These are phyloP conservation scores for Mycena indigotica DNA, from an alignment of 768 basidiomycete species.

Conservation along the genomic window DNA sequence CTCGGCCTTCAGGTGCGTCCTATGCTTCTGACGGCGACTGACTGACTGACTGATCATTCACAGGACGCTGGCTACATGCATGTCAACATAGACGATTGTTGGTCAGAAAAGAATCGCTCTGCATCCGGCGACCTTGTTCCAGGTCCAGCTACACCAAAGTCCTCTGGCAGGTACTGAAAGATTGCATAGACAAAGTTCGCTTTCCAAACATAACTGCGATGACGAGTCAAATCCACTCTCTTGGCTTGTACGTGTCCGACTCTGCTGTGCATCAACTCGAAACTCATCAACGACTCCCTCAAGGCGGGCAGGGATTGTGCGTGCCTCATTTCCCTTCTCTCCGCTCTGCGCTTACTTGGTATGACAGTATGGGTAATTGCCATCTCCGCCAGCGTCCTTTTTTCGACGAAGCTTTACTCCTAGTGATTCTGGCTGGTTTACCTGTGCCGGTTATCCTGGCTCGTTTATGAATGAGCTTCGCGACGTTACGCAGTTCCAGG, in stretches of 20 bases:
- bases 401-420: conserved; percentile 26
- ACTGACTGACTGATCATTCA: not conserved
- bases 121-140: conserved; percentile 54
- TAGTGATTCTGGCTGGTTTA: conserved; percentile 67
- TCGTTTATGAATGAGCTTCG: conserved; percentile 62
- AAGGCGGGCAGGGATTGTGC: too few relatives aligned
- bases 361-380: too few relatives aligned
- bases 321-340: too few relatives aligned
- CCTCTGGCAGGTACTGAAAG: not conserved
- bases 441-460: conserved; percentile 68
- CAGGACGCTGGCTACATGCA: conserved; percentile 62
- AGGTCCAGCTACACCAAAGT: conserved; percentile 34
- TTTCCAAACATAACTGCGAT: conserved; percentile 59
- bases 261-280: not conserved
- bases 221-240: conserved; percentile 55
- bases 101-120: conserved; percentile 56
- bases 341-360: too few relatives aligned
- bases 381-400: too few relatives aligned
- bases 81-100: conserved; percentile 70
- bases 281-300: too few relatives aligned
- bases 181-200: conserved; percentile 44
- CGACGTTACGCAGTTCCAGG: conserved; percentile 56
- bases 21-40: not conserved
- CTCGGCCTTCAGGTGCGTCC: conserved; percentile 53
- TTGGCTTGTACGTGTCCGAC: conserved; percentile 52